Evolutionary conservation across 2,329 filamentous ascomycete genomes (phyloP), one percentile per base, ranked within the genome.

Genomic region (Elsinoe arachidis): DNA sequence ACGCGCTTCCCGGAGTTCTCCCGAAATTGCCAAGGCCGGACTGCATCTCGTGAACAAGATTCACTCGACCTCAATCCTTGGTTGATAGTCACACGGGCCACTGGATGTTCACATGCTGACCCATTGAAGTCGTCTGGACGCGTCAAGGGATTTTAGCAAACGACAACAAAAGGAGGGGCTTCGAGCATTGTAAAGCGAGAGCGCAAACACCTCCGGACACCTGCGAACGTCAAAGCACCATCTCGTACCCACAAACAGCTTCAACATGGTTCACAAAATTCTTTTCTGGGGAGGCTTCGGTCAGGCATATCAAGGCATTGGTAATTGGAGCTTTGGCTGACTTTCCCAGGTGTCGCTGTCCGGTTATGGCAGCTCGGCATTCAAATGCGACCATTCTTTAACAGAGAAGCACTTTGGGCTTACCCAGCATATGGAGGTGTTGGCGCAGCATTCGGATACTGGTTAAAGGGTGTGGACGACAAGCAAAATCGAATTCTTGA

Each of bases 281-380:
- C 77, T 90, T 72, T 90, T 92, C 80, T 92, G 88, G 88, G 80
- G 82, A 75, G 87, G 87, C 79, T 95, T 96, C 83, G 92, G 92
- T 96, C 84, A 57, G 64, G 56, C 39, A 49, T 35, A 26, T 10
- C 5, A 23, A 3, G 44, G n/a, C 11, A 6, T 12, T 14, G n/a
- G 17, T 15, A 21, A n/a, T 17, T 19, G 15, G 49, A 62, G 38
- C n/a, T 39, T 14, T 21, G 17, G 15, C 56, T 58, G 57, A 60
- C 60, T 43, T 35, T 47, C 54, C 59, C 66, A 99, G 93, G 93
- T 79, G 76, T 96, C 68, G 90, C 88, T 70, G 87, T 91, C 70
- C 88, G 92, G 67, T 82, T 93, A 74, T 96, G 91, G 89, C 93
- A 97, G 76, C 86, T 99, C 72, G 93, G 92, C 69, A 93, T 99